Conservation (phyloP, 495 filamentous ascomycete genomes). For the Neurospora intermedia region DNA sequence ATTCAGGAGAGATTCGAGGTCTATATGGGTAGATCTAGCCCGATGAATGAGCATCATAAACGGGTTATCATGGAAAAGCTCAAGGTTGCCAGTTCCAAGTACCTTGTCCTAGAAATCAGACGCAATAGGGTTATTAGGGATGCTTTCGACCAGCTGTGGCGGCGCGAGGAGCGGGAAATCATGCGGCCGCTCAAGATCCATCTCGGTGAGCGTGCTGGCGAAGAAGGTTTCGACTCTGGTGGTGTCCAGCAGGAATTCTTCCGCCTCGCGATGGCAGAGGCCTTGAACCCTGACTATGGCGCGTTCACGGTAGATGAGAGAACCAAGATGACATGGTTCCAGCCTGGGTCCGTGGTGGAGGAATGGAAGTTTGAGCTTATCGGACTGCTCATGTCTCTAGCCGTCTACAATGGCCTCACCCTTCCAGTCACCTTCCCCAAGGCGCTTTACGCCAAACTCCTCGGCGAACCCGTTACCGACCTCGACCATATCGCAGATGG, state of each 20-base stretch:
- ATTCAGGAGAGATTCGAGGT: constrained; percentile 49
- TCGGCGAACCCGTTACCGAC: constrained; percentile 52
- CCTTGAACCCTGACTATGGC: constrained; percentile 63
- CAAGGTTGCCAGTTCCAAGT: constrained; percentile 53
- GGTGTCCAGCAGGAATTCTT: constrained; percentile 97
- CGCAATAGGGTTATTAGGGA: constrained; percentile 62
- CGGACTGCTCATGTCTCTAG: constrained; percentile 76
- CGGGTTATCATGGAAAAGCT: constrained; percentile 49
- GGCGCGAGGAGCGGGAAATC: constrained; percentile 70
- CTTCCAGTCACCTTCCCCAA: constrained; percentile 80
- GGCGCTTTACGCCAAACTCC: constrained; percentile 71
- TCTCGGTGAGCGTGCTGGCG: constrained; percentile 67
- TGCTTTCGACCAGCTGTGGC: constrained; percentile 81
- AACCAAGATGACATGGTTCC: constrained; percentile 78
- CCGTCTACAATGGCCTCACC: constrained; percentile 89
- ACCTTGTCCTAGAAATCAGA: constrained; percentile 66
- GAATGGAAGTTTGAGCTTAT: constrained; percentile 85
- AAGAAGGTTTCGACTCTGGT: constrained; percentile 86
- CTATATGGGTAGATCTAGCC: constrained; percentile 40
- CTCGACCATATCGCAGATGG: constrained; percentile 72
- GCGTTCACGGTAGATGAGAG: constrained; percentile 63
- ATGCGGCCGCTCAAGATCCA: constrained; percentile 79
- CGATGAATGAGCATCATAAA: constrained; percentile 31
- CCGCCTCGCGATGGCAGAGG: constrained; percentile 65
- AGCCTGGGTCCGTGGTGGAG: constrained; percentile 66